These are phyloP conservation scores for Narthecium ossifragum DNA, from an alignment of 106 monocot genomes.

Conservation along the genomic window DNA sequence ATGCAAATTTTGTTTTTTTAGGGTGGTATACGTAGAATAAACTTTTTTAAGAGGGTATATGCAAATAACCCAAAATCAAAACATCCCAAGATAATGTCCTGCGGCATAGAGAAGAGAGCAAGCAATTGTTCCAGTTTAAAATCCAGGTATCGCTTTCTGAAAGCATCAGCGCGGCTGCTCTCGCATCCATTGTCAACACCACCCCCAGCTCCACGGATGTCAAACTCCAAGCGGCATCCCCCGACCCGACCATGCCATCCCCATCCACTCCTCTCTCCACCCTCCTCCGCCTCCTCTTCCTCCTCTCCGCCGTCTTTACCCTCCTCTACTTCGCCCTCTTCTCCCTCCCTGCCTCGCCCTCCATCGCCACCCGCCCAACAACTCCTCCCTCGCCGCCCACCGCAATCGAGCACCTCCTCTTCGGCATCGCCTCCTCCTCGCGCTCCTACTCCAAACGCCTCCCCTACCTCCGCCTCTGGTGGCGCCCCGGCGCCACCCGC, in stretches of 20 bases:
- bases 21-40: too few species aligned
- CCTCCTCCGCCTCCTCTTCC: constrained; percentile 9
- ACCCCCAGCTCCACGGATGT: too few species aligned
- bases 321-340: constrained; percentile 3
- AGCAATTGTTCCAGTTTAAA: too few species aligned
- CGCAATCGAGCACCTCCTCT: constrained; percentile 44
- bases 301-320: constrained; percentile 2
- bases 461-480: constrained; percentile 59
- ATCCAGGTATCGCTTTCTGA: too few species aligned
- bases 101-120: too few species aligned
- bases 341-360: constrained; percentile 2
- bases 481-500: constrained; percentile 20
- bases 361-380: neutral
- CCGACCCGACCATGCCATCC: neutral
- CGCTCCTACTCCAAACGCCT: constrained; percentile 29
- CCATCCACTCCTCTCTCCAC: neutral
- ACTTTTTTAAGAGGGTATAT: too few species aligned
- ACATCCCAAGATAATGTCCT: too few species aligned
- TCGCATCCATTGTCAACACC: too few species aligned
- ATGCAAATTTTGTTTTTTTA: too few species aligned
- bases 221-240: too few species aligned
- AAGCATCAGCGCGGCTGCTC: too few species aligned
- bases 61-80: too few species aligned
- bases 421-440: constrained; percentile 69
- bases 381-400: constrained; percentile 2